phyloP scores from a whole-genome alignment of 2,329 filamentous ascomycete species.

The Metarhizium sp. region DNA sequence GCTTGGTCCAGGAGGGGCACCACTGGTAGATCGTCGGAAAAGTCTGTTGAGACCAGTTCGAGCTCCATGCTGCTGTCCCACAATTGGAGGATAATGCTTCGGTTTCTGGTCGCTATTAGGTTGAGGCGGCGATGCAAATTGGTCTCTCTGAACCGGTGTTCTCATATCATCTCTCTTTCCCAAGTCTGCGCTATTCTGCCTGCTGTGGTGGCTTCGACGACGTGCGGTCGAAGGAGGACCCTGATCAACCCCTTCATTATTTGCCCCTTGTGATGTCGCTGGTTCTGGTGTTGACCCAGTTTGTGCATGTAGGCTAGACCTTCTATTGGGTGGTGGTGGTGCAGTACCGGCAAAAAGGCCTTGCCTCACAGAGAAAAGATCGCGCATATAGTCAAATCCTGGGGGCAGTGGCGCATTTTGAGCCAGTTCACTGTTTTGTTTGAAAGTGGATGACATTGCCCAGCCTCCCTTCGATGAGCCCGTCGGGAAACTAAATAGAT shows the following conservation, averaged over 20 bases:
- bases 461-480: conserved; percentile 29
- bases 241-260: conserved; percentile 1
- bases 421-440: conserved; percentile 14
- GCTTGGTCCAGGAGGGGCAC: conserved; percentile 9
- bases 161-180: conserved; percentile 16
- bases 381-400: conserved; percentile 33
- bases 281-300: conserved; percentile 24
- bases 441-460: conserved; percentile 39
- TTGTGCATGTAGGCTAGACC: conserved; percentile 43
- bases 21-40: conserved; percentile 40
- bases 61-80: conserved; percentile 32
- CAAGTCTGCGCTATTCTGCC: conserved; percentile 22
- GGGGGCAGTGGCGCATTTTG: conserved; percentile 16
- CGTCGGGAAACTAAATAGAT: conserved; percentile 44
- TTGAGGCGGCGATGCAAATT: conserved; percentile 9
- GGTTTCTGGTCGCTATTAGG: conserved; percentile 22
- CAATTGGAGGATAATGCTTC: conserved; percentile 40
- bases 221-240: conserved; percentile 13
- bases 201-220: conserved; percentile 8
- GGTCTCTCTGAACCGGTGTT: conserved; percentile 16
- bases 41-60: conserved; percentile 39
- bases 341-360: conserved; percentile 27
- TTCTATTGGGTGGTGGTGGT: conserved; percentile 40
- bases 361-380: conserved; percentile 33
- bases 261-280: conserved; percentile 9